Evolutionary conservation across 106 monocot species (phyloP), one percentile per base, ranked within the genome.

Genomic region (Apostasia ramifera): DNA sequence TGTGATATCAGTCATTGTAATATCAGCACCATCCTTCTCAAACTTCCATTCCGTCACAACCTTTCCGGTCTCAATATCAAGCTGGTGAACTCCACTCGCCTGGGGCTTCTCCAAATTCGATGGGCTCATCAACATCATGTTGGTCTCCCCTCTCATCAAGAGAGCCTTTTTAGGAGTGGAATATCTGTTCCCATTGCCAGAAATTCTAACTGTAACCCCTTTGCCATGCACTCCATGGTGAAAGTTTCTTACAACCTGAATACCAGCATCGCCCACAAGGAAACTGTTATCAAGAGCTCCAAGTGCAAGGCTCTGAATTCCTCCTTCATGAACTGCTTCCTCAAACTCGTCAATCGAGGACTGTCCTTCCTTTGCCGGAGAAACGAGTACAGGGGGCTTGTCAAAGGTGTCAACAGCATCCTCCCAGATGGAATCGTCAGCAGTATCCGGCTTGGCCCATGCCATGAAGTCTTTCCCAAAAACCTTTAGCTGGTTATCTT

Each of bases 261-360:
- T 86, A 0, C 86, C 86, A 0, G 86, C 82, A 59, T 84, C 76
- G 39, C 88, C 68, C 6, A 95, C 95, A 45, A 95, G 63, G 77
- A 95, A 95, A 64, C 95, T 95, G 44, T 91, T 95, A 12, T 95
- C 95, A 57, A 91, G 60, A 1, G 95, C 95, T 1, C 95, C 95
- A 10, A 95, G 76, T 2, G 91, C 85, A 1, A 95, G 86, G 68
- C 91, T 95, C 78, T 83, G 85, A 26, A 90, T 90, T 69, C 69
- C 55, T 12, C 55, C 55, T 67, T 53, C 38, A 56, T 55, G 42
- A 43, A 44, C 44, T 37, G 56, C 57, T 46, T 70, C 70, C 46
- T 70, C 70, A 47, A 69, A 56, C n/a, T 69, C 69, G 39, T 69
- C 69, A 13, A 69, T 6, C 53, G 44, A 44, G 2, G 53, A 54